Evolutionary conservation across 2,329 filamentous ascomycete species (phyloP).

Genomic region (Aspergillus terreus): DNA sequence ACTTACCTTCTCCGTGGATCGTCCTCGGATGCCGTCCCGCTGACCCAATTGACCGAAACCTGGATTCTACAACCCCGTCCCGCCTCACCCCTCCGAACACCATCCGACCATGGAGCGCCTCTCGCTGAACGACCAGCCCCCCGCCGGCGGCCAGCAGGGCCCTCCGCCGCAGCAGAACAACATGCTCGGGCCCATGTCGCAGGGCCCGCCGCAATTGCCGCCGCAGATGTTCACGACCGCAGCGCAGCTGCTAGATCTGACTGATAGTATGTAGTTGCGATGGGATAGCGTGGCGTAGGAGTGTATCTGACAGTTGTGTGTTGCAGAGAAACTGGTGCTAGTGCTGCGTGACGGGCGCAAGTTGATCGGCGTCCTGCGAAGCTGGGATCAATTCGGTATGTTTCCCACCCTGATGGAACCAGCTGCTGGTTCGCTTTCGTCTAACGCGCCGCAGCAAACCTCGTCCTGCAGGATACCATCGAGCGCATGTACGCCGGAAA

Average conservation of each 20-base stretch:
- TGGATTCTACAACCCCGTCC: slow-evolving; percentile 5
- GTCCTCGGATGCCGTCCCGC: not conserved
- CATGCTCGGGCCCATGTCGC: slow-evolving; percentile 27
- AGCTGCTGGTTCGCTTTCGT: not conserved
- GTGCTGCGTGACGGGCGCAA: slow-evolving; percentile 91
- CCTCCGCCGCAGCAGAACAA: slow-evolving; percentile 18
- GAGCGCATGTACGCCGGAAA: slow-evolving; percentile 77
- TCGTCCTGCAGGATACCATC: slow-evolving; percentile 88
- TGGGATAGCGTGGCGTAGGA: too few relatives aligned
- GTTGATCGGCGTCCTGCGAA: slow-evolving; percentile 84
- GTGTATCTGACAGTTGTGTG: not conserved
- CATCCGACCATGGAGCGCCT: slow-evolving; percentile 31
- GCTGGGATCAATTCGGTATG: slow-evolving; percentile 97
- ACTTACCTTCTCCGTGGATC: not conserved
- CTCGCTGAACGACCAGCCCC: slow-evolving; percentile 31
- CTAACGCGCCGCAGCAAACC: slow-evolving; percentile 63
- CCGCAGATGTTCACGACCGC: slow-evolving; percentile 99
- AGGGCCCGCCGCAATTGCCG: slow-evolving; percentile 46
- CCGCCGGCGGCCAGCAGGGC: slow-evolving; percentile 23
- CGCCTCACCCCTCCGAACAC: slow-evolving; percentile 9
- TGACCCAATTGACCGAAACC: slow-evolving; percentile 1
- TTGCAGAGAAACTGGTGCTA: slow-evolving; percentile 88
- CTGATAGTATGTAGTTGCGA: slow-evolving; percentile 71
- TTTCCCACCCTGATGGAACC: not conserved
- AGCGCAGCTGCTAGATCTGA: slow-evolving; percentile 89